Conservation (phyloP, 2,329 filamentous ascomycete genomes). For the Pseudocercospora fijiensis region DNA sequence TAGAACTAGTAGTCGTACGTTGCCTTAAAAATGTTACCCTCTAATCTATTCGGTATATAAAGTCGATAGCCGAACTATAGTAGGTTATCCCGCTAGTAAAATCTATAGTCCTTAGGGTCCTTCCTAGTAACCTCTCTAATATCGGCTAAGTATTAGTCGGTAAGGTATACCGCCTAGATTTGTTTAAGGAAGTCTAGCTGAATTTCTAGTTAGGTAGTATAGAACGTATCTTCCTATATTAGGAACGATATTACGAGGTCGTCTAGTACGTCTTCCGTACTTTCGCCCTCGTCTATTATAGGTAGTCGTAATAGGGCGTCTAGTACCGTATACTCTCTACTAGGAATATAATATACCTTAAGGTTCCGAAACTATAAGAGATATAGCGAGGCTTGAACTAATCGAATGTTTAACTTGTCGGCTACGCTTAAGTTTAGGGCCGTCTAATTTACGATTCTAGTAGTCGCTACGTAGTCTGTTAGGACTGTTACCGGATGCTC, state of each 20-base stretch:
- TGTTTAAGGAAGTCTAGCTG: background rate
- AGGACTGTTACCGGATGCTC: background rate
- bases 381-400: background rate
- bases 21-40: background rate
- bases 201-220: too few species aligned
- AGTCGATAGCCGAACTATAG: background rate
- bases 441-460: background rate
- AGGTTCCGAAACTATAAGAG: too few species aligned
- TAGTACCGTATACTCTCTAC: background rate
- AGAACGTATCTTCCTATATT: too few species aligned
- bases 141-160: background rate
- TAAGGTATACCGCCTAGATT: background rate
- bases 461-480: background rate
- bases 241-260: background rate
- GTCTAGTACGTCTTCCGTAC: background rate
- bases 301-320: background rate
- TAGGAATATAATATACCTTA: too few species aligned
- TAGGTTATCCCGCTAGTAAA: background rate
- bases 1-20: constrained; percentile 1
- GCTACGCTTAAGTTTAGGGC: background rate
- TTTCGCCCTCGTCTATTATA: too few species aligned
- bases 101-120: background rate
- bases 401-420: background rate
- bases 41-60: background rate
- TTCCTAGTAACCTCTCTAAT: background rate